Percentiles rank a stretch among this genome's conserved stretches.
phyloP scores from a whole-genome alignment of 768 basidiomycete species.

The Lentinula lateritia region DNA sequence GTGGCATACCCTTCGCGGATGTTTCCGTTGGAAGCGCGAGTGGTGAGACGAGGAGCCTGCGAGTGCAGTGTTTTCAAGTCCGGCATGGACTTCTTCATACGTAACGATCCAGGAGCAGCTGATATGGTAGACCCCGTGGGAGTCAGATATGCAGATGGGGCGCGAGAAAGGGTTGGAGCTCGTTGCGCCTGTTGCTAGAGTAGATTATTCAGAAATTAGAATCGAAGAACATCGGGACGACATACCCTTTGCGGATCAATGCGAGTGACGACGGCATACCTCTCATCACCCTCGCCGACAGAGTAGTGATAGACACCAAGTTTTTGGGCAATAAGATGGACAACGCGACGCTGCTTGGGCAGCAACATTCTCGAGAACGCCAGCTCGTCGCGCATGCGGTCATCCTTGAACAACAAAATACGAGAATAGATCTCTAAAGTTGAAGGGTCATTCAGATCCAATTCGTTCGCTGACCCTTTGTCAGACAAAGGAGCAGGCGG shows the following conservation, averaged over 20 bases:
- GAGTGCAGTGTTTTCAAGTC: conserved; percentile 87
- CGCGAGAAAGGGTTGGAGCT: conserved; percentile 67
- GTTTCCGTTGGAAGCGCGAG: conserved; percentile 83
- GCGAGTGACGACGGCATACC: conserved; percentile 91
- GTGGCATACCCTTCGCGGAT: conserved; percentile 85
- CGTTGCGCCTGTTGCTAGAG: conserved; percentile 37
- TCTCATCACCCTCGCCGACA: conserved; percentile 86
- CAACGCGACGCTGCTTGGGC: conserved; percentile 84
- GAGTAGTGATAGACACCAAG: conserved; percentile 94
- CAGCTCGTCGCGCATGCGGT: conserved; percentile 94
- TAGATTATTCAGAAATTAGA: conserved; percentile 1
- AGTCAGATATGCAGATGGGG: conserved; percentile 75
- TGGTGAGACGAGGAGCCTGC: conserved; percentile 71
- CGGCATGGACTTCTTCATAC: conserved; percentile 98
- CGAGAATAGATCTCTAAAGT: conserved; percentile 97
- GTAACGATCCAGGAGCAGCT: conserved; percentile 51
- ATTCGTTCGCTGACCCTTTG: conserved; percentile 60
- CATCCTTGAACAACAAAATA: conserved; percentile 95
- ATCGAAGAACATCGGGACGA: conserved; percentile 13
- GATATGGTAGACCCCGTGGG: conserved; percentile 38
- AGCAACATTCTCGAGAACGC: conserved; percentile 88
- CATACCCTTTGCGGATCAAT: conserved; percentile 79
- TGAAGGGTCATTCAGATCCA: conserved; percentile 93
- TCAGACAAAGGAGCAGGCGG: conserved; percentile 59
- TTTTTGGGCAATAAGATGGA: conserved; percentile 95